A percentile compares a stretch with the other conserved stretches of the same genome.
These are phyloP conservation scores for Lactarius indigo DNA, from an alignment of 768 basidiomycete genomes.

Conservation along the genomic window DNA sequence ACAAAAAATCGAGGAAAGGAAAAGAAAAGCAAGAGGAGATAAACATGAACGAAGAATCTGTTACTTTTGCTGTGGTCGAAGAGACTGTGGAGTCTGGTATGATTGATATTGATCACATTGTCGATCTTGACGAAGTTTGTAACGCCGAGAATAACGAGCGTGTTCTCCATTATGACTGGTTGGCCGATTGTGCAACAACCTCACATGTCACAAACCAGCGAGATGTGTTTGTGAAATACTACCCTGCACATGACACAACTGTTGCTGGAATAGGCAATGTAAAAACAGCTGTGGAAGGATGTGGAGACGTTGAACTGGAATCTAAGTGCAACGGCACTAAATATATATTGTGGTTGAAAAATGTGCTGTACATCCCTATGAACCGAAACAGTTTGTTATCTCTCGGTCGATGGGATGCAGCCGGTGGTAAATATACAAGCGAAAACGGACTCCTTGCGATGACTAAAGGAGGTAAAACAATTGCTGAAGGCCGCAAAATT, in stretches of 20 bases:
- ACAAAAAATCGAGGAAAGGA: too few relatives aligned
- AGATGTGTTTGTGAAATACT: background rate
- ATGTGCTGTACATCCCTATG: background rate
- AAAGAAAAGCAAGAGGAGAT: too few relatives aligned
- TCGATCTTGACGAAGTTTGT: too few relatives aligned
- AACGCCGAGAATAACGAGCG: background rate
- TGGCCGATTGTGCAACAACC: background rate
- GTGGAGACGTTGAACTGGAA: background rate
- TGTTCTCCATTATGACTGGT: background rate
- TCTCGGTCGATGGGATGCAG: background rate
- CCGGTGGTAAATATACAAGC: background rate
- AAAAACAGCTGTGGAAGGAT: background rate
- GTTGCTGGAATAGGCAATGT: background rate
- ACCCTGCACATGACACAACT: accelerated
- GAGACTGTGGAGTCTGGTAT: too few relatives aligned
- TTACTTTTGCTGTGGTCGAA: too few relatives aligned
- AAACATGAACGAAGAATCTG: too few relatives aligned
- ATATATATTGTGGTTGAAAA: background rate
- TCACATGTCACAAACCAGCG: background rate
- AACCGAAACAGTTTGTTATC: background rate
- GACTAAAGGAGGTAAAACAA: background rate
- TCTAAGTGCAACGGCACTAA: too few relatives aligned
- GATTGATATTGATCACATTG: too few relatives aligned
- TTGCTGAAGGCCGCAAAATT: background rate
- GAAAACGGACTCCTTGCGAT: background rate